Conservation (phyloP, 2,329 filamentous ascomycete genomes). For the Diplocarpon rosae region DNA sequence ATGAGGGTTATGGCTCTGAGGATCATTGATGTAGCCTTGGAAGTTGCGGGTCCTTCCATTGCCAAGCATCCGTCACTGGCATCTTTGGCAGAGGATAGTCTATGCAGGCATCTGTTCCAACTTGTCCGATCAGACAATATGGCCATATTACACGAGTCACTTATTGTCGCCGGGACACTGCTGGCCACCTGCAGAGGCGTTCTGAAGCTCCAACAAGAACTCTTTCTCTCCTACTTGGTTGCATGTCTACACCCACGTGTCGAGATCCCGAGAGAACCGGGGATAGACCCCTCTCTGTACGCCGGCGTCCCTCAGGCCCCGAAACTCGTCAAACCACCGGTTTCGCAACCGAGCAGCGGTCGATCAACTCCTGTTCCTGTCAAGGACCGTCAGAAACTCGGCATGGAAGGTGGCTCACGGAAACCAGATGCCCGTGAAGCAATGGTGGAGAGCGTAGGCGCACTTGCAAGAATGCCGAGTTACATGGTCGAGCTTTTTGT, state of each 20-base stretch:
- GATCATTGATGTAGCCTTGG: conserved; percentile 93
- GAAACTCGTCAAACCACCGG: conserved; percentile 69
- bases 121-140: conserved; percentile 94
- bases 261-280: conserved; percentile 80
- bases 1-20: conserved; percentile 96
- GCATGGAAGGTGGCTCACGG: conserved; percentile 79
- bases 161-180: conserved; percentile 84
- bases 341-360: conserved; percentile 66
- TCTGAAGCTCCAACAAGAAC: conserved; percentile 89
- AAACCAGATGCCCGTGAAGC: conserved; percentile 94
- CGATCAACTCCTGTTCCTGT: conserved; percentile 83
- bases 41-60: conserved; percentile 92
- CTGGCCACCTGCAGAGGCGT: conserved; percentile 83
- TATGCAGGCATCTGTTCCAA: conserved; percentile 93
- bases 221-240: conserved; percentile 89
- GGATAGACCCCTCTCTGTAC: conserved; percentile 85
- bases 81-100: conserved; percentile 76
- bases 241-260: conserved; percentile 90
- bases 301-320: conserved; percentile 87
- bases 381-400: conserved; percentile 84
- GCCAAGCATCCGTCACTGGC: conserved; percentile 84
- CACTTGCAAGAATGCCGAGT: conserved; percentile 80
- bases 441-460: conserved; percentile 95
- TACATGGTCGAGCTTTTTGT: conserved; percentile 94
- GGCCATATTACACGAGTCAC: conserved; percentile 82